Base-by-base conservation (phyloP, 345 rosid species). In the Ricinus communis region DNA sequence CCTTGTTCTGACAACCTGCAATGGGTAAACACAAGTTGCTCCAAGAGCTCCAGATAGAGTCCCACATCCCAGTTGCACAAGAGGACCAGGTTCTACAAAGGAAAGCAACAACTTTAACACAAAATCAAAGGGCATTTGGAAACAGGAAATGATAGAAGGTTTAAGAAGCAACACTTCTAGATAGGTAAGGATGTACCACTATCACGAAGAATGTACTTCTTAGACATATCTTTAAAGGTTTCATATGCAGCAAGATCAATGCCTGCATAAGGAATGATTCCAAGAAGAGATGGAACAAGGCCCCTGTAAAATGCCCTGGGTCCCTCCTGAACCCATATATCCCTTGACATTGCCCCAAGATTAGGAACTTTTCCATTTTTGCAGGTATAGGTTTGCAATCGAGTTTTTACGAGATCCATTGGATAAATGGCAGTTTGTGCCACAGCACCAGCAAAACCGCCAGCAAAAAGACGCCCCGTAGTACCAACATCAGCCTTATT, bases 1-100 rank as follows among this genome's bases (percentile, higher is more conserved):
- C 97, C 97, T 89, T 71, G 98, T 93, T 79, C 98, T 83, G 21
- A 93, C 85, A 71, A 93, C 96, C 79, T 90, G 98, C 82, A 93
- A 86, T 21, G 98, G 98, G 80, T 93, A 93, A 40, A 93, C 97
- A 71, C 97, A 88, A 19, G 94, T 88, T 77, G 96, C 97, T 71
- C 96, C 98, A 50, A 91, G 84, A 69, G 96, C 85, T 73, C 97
- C 97, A 11, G 98, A 91, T 74, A 88, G 54, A 59, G 89, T 93
- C 73, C 97, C 98, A 30, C 96, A 91, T 64, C 97, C 93, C 78
- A 93, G 81, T 81, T 88, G 98, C 65, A 88, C 80, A 9, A 90
- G 86, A 12, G 98, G 88, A 64, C 98, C 96, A 46, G 97, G 94
- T 72, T 87, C 98, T 89, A 70, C 66, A 41, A 43, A 46, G 51